Base-by-base conservation (phyloP, 768 basidiomycete species). In the Pisolithus albus region DNA sequence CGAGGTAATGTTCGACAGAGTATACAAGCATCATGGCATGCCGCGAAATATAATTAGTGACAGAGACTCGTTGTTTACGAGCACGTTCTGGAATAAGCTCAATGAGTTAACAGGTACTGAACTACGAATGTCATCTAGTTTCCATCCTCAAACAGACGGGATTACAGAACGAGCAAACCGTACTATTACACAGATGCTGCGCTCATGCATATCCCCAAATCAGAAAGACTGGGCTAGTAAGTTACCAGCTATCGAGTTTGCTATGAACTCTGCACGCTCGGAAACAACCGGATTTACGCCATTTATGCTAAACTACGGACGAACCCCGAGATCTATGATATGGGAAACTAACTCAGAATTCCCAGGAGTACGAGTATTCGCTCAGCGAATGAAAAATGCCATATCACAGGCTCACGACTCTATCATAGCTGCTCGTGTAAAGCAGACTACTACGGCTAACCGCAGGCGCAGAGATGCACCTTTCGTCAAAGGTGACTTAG, bases 101-200 rank as follows among this genome's bases (percentile, higher is more conserved):
- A 42, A 60, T 46, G 39, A 52, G 49, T 53, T 47, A 5, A 46
- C 62, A n/a, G 50, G 56, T 34, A 47, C 52, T 50, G 53, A 61
- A 34, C 54, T 61, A 5, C 24, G 49, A 11, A 46, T 68, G 57
- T 52, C 43, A 18, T 18, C 41, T 50, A 46, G 47, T 1, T 67
- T 64, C 40, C 73, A 74, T 47, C 72, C 71, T 1, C 65, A 75
- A 47, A 66, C 71, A 1, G 70, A 72, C 54, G 72, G 72, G 0
- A 53, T 60, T 1, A 70, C 66, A 0, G 70, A 75, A 53, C 52
- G 63, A 1, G 65, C 66, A 1, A 71, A 67, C 42, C 52, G 56
- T n/a, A 68, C 67, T 0, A 52, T 70, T 6, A 62, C 55, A 6
- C 66, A 68, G 37, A 68, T 67, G 64, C 46, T 69, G 15, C 16